These are phyloP conservation scores for Neurospora sp. DNA, from an alignment of 2,329 filamentous ascomycete species.

Conservation along the genomic window DNA sequence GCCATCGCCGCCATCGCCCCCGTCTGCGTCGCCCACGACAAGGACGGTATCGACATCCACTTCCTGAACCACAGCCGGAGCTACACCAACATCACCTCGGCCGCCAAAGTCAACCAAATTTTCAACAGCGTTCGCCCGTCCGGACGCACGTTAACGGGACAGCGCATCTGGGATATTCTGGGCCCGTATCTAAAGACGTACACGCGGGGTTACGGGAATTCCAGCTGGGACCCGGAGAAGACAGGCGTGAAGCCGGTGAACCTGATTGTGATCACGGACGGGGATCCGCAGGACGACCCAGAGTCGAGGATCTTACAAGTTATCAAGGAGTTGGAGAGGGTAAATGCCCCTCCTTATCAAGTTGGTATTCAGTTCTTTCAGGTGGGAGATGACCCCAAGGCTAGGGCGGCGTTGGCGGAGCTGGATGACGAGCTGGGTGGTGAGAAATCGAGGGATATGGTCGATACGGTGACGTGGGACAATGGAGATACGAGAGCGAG, in stretches of 20 bases:
- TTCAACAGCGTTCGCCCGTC: conserved; percentile 58
- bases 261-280: conserved; percentile 89
- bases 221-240: conserved; percentile 25
- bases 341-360: conserved; percentile 68
- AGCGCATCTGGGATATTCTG: conserved; percentile 60
- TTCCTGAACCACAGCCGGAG: conserved; percentile 67
- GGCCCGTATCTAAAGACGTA: conserved; percentile 57
- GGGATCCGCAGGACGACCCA: conserved; percentile 68
- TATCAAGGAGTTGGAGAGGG: conserved; percentile 59
- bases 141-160: conserved; percentile 66
- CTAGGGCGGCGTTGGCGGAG: conserved; percentile 53
- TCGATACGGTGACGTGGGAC: conserved; percentile 77
- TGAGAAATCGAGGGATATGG: conserved; percentile 67
- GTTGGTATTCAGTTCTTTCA: conserved; percentile 95
- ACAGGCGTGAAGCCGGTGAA: conserved; percentile 61
- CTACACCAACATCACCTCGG: conserved; percentile 54
- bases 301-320: conserved; percentile 56
- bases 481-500: conserved; percentile 32
- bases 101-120: conserved; percentile 51
- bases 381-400: conserved; percentile 63
- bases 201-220: conserved; percentile 18
- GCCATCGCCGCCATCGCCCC: conserved; percentile 68
- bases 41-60: conserved; percentile 81
- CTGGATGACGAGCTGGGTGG: conserved; percentile 65
- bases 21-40: conserved; percentile 70